A percentile compares a stretch with the other conserved stretches of the same genome.
phyloP scores from a whole-genome alignment of 768 basidiomycete species.

The Asterophora parasitica region DNA sequence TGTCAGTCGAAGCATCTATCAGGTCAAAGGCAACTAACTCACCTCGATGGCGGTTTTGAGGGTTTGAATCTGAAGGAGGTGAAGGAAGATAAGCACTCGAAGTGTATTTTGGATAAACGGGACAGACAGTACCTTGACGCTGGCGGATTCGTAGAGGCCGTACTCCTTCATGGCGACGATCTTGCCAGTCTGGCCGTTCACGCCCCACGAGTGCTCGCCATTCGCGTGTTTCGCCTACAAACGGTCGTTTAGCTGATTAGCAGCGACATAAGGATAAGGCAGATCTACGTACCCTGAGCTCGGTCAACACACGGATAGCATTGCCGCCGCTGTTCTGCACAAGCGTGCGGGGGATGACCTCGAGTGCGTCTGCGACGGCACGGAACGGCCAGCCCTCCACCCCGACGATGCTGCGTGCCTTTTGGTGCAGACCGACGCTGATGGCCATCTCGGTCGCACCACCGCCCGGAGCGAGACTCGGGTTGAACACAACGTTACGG shows the following conservation, averaged over 20 bases:
- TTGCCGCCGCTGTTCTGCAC: conserved; percentile 96
- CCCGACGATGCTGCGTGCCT: conserved; percentile 76
- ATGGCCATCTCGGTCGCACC: conserved; percentile 99
- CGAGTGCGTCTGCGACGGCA: conserved; percentile 94
- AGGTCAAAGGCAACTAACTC: conserved; percentile 14
- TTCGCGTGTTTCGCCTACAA: conserved; percentile 89
- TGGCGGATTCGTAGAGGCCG: conserved; percentile 91
- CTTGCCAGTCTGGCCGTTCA: conserved; percentile 95
- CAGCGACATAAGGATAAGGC: background rate
- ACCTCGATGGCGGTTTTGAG: conserved; percentile 97
- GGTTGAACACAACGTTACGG: conserved; percentile 95
- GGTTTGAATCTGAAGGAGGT: conserved; percentile 70
- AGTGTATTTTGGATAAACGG: background rate
- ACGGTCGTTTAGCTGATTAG: background rate
- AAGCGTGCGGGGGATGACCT: conserved; percentile 93
- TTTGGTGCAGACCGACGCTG: conserved; percentile 77
- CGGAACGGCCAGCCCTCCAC: conserved; percentile 89
- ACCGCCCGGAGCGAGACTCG: conserved; percentile 88
- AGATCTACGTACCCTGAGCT: conserved; percentile 66
- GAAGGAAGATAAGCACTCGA: background rate
- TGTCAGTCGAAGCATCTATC: background rate
- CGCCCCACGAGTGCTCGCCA: conserved; percentile 88
- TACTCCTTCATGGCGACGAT: conserved; percentile 94
- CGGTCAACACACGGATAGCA: conserved; percentile 88
- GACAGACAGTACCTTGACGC: conserved; percentile 66